Conservation (phyloP, 768 basidiomycete genomes). For the Epithele typhae region DNA sequence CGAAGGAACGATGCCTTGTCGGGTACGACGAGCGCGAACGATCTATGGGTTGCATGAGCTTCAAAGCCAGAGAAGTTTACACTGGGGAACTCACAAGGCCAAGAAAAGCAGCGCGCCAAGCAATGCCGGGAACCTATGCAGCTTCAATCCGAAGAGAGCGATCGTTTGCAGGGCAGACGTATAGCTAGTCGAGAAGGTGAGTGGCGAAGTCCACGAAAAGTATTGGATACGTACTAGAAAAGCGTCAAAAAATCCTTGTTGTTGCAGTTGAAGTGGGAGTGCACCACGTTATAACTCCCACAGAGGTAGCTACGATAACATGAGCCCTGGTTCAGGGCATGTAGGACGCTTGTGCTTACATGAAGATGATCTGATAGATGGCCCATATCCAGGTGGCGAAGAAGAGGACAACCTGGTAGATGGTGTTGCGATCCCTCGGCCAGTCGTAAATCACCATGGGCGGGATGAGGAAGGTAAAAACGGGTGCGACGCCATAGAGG, state of each 20-base stretch:
- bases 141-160: constrained; percentile 64
- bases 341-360: constrained; percentile 24
- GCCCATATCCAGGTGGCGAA: constrained; percentile 65
- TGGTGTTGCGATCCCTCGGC: constrained; percentile 53
- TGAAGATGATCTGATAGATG: constrained; percentile 51
- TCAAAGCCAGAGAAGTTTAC: too few species aligned
- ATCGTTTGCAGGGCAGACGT: constrained; percentile 50
- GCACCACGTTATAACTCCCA: constrained; percentile 31
- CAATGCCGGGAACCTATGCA: constrained; percentile 63
- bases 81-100: constrained; percentile 36
- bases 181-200: constrained; percentile 27
- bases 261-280: constrained; percentile 37
- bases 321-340: too few species aligned
- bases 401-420: constrained; percentile 60
- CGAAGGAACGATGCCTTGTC: constrained; percentile 32
- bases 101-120: constrained; percentile 56
- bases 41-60: background rate
- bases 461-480: constrained; percentile 56
- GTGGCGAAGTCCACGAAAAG: too few species aligned
- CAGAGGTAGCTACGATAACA: constrained; percentile 34
- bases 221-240: constrained; percentile 27
- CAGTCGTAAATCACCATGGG: constrained; percentile 68
- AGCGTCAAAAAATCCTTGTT: constrained; percentile 36
- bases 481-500: constrained; percentile 56
- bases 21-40: constrained; percentile 32